phyloP scores from a whole-genome alignment of 2,329 filamentous ascomycete species.

The Aspergillus aculeatinus region DNA sequence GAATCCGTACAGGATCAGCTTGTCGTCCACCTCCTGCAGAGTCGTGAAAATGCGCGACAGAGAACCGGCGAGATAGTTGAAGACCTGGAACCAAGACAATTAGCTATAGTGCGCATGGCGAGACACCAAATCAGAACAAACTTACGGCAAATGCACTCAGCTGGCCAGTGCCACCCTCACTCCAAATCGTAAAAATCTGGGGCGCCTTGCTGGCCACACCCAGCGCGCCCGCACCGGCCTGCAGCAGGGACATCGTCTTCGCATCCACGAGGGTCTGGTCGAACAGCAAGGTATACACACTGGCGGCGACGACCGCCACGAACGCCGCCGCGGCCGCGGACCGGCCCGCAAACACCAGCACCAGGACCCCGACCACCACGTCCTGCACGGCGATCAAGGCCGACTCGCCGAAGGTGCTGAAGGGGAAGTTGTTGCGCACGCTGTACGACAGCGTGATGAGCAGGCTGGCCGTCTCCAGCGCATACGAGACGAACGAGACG shows the following conservation, averaged over 20 bases:
- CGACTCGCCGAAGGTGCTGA: slow-evolving; percentile 95
- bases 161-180: slow-evolving; percentile 86
- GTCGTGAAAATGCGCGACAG: slow-evolving; percentile 97
- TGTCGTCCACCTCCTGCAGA: slow-evolving; percentile 94
- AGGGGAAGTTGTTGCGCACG: slow-evolving; percentile 84
- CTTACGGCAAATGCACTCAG: slow-evolving; percentile 92
- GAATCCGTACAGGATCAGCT: slow-evolving; percentile 93
- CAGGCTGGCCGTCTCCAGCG: slow-evolving; percentile 85
- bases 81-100: slow-evolving; percentile 62
- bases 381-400: slow-evolving; percentile 91
- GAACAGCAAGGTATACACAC: slow-evolving; percentile 68
- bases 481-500: slow-evolving; percentile 84
- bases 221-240: slow-evolving; percentile 79
- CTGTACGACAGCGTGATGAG: slow-evolving; percentile 92
- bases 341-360: slow-evolving; percentile 77
- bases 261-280: slow-evolving; percentile 62
- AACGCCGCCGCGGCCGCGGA: slow-evolving; percentile 70
- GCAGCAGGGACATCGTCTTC: slow-evolving; percentile 68
- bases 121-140: neutral
- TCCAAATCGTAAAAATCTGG: slow-evolving; percentile 84
- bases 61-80: slow-evolving; percentile 94
- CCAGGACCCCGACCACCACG: slow-evolving; percentile 80
- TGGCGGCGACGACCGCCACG: slow-evolving; percentile 70
- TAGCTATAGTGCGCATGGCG: neutral
- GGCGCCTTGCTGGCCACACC: slow-evolving; percentile 89